phyloP scores from a whole-genome alignment of 2,329 filamentous ascomycete genomes.

The Aspergillus cejpii region DNA sequence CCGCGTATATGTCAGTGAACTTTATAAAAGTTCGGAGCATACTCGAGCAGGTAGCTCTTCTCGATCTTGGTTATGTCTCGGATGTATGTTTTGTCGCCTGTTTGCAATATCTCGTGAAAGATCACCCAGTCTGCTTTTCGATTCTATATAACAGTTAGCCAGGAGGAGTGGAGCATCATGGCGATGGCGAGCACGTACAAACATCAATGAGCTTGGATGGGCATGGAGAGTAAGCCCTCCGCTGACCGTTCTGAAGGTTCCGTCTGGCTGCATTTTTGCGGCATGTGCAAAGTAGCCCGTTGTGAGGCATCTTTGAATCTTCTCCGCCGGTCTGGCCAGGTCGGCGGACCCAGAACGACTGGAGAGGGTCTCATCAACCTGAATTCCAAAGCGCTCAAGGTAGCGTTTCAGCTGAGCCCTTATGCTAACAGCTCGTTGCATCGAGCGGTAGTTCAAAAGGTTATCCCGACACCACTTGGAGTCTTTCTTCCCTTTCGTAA shows the following conservation, averaged over 20 bases:
- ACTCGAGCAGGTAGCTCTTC: conserved; percentile 85
- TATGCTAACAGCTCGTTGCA: conserved; percentile 77
- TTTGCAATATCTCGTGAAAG: conserved; percentile 90
- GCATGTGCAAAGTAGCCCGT: conserved; percentile 90
- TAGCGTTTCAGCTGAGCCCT: conserved; percentile 79
- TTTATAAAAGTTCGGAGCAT: conserved; percentile 76
- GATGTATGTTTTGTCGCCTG: conserved; percentile 79
- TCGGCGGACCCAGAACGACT: conserved; percentile 28
- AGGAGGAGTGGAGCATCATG: background rate
- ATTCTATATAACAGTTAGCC: conserved; percentile 47
- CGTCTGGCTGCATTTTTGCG: conserved; percentile 88
- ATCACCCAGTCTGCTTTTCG: conserved; percentile 94
- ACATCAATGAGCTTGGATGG: conserved; percentile 89
- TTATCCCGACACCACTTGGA: conserved; percentile 82
- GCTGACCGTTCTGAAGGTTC: conserved; percentile 78
- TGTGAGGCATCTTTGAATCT: conserved; percentile 77
- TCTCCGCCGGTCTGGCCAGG: conserved; percentile 54
- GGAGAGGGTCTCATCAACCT: conserved; percentile 55
- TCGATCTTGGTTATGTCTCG: conserved; percentile 89
- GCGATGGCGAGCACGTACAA: conserved; percentile 46
- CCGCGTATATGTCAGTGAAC: conserved; percentile 41
- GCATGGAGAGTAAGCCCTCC: conserved; percentile 72
- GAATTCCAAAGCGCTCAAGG: conserved; percentile 75
- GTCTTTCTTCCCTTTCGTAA: conserved; percentile 75
- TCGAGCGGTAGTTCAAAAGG: conserved; percentile 75